These are phyloP conservation scores for Linnemannia hyalina DNA, from an alignment of 192 early-diverging fungal species.

Conservation along the genomic window DNA sequence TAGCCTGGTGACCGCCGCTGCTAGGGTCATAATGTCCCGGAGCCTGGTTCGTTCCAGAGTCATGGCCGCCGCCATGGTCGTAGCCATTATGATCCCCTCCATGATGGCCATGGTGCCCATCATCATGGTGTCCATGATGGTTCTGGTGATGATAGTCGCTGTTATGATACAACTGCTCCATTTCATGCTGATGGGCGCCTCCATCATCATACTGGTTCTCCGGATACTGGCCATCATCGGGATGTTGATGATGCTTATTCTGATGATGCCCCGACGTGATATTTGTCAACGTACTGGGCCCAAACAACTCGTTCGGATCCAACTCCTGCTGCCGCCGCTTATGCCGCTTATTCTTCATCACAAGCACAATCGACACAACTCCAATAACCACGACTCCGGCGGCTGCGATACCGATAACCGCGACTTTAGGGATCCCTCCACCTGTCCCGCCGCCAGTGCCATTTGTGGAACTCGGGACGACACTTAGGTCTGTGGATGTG, in stretches of 20 bases:
- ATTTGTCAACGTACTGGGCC: conserved; percentile 13
- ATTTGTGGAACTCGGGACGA: neutral
- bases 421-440: conserved; percentile 16
- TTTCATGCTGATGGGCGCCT: conserved; percentile 13
- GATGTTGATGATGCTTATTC: neutral
- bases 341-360: conserved; percentile 12
- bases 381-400: conserved; percentile 24
- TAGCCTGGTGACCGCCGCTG: neutral
- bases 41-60: neutral
- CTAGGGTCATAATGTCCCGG: neutral
- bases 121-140: conserved; percentile 10
- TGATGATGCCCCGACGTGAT: neutral
- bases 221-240: conserved; percentile 3
- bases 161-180: conserved; percentile 26
- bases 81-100: neutral
- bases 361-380: conserved; percentile 18
- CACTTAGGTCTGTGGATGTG: neutral
- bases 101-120: neutral
- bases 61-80: neutral
- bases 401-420: conserved; percentile 17
- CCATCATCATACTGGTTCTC: conserved; percentile 2
- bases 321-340: conserved; percentile 24
- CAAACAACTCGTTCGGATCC: conserved; percentile 36
- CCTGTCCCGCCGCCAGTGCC: neutral
- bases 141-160: conserved; percentile 16